Percentiles rank a stretch among this genome's conserved stretches.
Conservation (phyloP, 768 basidiomycete species). For the Imleria badia region DNA sequence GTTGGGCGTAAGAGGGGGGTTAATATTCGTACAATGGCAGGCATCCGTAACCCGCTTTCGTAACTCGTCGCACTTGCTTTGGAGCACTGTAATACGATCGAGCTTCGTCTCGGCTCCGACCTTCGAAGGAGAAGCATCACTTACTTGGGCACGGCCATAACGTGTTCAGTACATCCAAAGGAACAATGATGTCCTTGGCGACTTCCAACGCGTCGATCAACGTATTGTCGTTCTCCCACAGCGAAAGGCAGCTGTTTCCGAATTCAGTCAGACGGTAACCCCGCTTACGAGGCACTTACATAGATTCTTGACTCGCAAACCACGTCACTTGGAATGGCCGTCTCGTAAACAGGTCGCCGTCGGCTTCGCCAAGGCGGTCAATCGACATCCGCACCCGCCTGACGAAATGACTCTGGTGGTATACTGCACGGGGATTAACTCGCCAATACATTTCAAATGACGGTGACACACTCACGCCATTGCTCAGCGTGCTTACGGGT, state of each 20-base stretch:
- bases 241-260: constrained; percentile 51
- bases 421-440: constrained; percentile 42
- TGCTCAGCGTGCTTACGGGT: constrained; percentile 72
- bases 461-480: constrained; percentile 59
- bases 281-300: constrained; percentile 39
- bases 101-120: constrained; percentile 11
- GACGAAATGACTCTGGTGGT: constrained; percentile 67
- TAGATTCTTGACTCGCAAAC: constrained; percentile 66
- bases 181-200: constrained; percentile 60
- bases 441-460: background rate
- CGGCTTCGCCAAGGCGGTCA: constrained; percentile 47
- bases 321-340: constrained; percentile 71
- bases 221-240: constrained; percentile 64
- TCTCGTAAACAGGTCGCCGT: constrained; percentile 58
- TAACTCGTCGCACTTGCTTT: constrained; percentile 47
- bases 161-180: constrained; percentile 64
- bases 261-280: background rate
- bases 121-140: constrained; percentile 17
- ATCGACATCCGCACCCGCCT: constrained; percentile 56
- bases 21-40: constrained; percentile 42
- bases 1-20: constrained; percentile 40
- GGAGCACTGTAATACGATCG: constrained; percentile 38
- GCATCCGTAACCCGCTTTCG: constrained; percentile 50
- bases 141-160: constrained; percentile 64
- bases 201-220: constrained; percentile 61